Base-by-base conservation (phyloP, 2,329 filamentous ascomycete genomes). In the Scytalidium lignicola region DNA sequence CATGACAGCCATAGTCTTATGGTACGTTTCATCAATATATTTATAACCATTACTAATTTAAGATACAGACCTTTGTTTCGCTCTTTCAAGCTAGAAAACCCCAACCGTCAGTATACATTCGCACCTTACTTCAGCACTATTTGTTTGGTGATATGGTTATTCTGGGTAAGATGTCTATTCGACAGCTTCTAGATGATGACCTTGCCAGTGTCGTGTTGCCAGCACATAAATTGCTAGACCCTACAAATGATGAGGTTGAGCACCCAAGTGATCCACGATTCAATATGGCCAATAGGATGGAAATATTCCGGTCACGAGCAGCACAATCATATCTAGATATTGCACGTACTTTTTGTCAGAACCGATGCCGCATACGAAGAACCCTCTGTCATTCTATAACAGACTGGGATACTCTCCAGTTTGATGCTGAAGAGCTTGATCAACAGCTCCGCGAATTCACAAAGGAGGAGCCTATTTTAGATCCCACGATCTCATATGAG, bases 331-430 rank as follows among this genome's bases (percentile, higher is more conserved):
- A 90, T 61, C 72, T 96, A 17, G 91, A 96, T 56, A 78, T 95
- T 15, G 85, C 93, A 60, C 82, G 90, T 43, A 86, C 88, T 7
- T 75, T 93, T 17, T 95, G 90, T 60, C 88, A 97, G 64, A 99
- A 97, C 62, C 78, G 90, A 46, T 95, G 90, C 63, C 85, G 93
- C 2, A 82, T 95, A 40, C 82, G 93, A n/a, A 82, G 93, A 29
- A 90, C 86, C n/a, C 76, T 99, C 8, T 90, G 85, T 53, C 92
- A 97, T 63, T 80, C 85, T 13, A 82, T 96, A 29, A 72, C 82
- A 2, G 86, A 92, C 51, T 95, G 90, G 84, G 90, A 96, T 60
- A 78, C 80, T 46, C 74, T 97, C 2, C 90, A 96, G 67, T 74
- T 80, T 8, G 89, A 95, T 60, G 86, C 87, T 5, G 88, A 92